Conservation (phyloP, 73 alveolate species). For the Stentor coeruleus region DNA sequence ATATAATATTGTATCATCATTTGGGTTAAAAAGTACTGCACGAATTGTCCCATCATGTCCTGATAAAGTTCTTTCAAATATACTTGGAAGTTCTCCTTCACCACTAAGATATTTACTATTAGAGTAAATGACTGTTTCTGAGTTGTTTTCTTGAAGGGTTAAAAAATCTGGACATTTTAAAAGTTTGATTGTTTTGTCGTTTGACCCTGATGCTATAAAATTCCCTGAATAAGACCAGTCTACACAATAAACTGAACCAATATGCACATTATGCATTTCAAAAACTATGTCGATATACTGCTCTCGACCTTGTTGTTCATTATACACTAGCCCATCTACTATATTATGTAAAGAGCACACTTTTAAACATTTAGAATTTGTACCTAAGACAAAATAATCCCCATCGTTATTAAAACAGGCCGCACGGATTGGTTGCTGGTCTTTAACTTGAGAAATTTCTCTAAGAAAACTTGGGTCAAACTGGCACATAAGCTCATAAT, state of each 20-base stretch:
- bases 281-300: constrained; percentile 38
- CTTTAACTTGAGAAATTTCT: constrained; percentile 46
- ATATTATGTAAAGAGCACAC: constrained; percentile 79
- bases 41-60: constrained; percentile 97
- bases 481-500: constrained; percentile 16
- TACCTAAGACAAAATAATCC: constrained; percentile 90
- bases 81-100: constrained; percentile 58
- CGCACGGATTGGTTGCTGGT: constrained; percentile 91
- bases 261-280: constrained; percentile 90
- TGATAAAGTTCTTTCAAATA: constrained; percentile 60
- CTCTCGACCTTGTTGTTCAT: constrained; percentile 41
- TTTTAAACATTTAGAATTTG: constrained; percentile 88
- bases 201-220: constrained; percentile 93
- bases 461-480: constrained; percentile 16
- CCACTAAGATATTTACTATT: constrained; percentile 28
- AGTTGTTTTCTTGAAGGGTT: constrained; percentile 48
- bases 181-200: constrained; percentile 75
- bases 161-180: constrained; percentile 74
- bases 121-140: constrained; percentile 37
- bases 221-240: constrained; percentile 92
- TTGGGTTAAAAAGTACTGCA: constrained; percentile 91
- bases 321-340: constrained; percentile 50
- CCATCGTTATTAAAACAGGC: constrained; percentile 91
- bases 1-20: constrained; percentile 69
- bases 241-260: constrained; percentile 91